A percentile compares a stretch with the other conserved stretches of the same genome.
Conservation (phyloP, 2,329 filamentous ascomycete genomes). For the Exophiala viscosa region DNA sequence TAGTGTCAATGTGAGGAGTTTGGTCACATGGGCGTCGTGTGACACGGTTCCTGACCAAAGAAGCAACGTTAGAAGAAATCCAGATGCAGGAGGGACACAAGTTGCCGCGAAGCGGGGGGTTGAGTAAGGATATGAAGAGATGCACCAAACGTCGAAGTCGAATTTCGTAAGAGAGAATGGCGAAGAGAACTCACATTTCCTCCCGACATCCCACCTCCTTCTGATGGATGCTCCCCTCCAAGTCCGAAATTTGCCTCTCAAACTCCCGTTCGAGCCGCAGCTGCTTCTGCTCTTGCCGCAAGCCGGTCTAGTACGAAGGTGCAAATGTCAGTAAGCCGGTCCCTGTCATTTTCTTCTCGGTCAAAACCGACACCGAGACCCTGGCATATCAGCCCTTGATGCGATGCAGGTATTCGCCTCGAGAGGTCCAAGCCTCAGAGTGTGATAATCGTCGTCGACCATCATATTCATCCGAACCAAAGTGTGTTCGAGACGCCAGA, state of each 20-base stretch:
- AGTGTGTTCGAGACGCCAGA: too few species aligned
- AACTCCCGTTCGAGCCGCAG: slow-evolving; percentile 16
- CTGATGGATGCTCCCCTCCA: slow-evolving; percentile 8
- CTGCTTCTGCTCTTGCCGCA: slow-evolving; percentile 19
- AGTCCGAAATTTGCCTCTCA: slow-evolving; percentile 6
- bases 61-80: background rate
- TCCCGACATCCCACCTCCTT: background rate
- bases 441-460: background rate
- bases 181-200: slow-evolving; percentile 7
- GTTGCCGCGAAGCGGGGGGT: background rate
- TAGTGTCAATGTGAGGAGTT: slow-evolving; percentile 10
- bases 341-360: too few species aligned
- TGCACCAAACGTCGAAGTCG: background rate
- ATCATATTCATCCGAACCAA: too few species aligned
- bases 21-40: slow-evolving; percentile 7
- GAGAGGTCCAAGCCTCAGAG: too few species aligned
- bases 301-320: slow-evolving; percentile 3
- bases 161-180: background rate
- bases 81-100: background rate
- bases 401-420: too few species aligned
- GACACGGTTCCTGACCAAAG: slow-evolving; percentile 4
- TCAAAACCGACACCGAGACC: too few species aligned
- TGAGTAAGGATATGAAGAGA: background rate
- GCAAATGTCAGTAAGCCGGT: too few species aligned
- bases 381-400: too few species aligned